Conservation (phyloP, 768 basidiomycete genomes). For the Phaffia tasmanica region DNA sequence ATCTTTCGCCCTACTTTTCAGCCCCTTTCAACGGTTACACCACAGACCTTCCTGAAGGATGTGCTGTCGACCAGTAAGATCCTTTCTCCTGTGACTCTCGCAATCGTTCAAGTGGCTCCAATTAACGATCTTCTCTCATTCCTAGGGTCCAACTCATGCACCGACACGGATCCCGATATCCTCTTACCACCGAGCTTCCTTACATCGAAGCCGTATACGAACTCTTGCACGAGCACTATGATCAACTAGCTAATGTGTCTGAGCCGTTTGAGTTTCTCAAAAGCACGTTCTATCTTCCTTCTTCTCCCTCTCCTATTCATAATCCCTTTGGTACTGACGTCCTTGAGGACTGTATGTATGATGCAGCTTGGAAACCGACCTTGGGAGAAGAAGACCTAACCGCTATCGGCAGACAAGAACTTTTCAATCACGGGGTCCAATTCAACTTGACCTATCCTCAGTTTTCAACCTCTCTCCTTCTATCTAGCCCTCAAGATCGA, state of each 20-base stretch:
- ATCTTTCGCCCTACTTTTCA: conserved; percentile 17
- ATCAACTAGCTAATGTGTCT: conserved; percentile 36
- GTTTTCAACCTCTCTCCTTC: conserved; percentile 31
- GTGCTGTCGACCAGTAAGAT: conserved; percentile 16
- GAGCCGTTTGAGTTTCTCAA: conserved; percentile 39
- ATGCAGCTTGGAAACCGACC: conserved; percentile 29
- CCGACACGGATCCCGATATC: conserved; percentile 42
- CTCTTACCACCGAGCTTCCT: conserved; percentile 35
- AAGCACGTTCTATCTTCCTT: conserved; percentile 29
- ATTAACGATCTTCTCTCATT: neutral
- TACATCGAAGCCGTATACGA: conserved; percentile 38
- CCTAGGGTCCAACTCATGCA: conserved; percentile 32
- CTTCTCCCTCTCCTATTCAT: neutral
- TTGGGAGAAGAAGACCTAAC: conserved; percentile 40
- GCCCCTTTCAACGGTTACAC: conserved; percentile 6
- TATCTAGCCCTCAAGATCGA: conserved; percentile 38
- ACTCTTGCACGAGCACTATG: conserved; percentile 32
- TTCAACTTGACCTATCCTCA: conserved; percentile 37
- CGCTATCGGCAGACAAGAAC: conserved; percentile 38
- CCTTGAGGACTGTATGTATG: neutral
- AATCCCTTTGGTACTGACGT: neutral
- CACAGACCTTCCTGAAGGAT: conserved; percentile 15
- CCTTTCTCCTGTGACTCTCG: neutral
- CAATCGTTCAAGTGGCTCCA: no score
- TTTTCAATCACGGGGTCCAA: conserved; percentile 42